Evolutionary conservation across 2,329 filamentous ascomycete genomes (phyloP).

Genomic region (Beauveria medogensis): DNA sequence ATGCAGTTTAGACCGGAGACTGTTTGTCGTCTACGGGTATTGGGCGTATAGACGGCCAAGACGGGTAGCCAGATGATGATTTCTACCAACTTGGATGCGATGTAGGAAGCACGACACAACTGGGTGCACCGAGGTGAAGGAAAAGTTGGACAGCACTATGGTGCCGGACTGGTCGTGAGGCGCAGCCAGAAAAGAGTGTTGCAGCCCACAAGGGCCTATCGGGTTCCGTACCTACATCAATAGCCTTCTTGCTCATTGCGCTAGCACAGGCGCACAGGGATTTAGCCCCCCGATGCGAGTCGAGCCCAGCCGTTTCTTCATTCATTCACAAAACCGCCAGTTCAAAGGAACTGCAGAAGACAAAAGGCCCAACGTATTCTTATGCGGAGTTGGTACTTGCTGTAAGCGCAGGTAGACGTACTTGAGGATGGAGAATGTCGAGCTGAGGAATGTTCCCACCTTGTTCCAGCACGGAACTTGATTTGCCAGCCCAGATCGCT

Average conservation of each 20-base stretch:
- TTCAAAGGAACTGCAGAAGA: too few relatives aligned
- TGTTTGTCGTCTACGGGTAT: not conserved
- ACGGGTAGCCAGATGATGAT: not conserved
- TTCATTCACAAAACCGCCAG: too few relatives aligned
- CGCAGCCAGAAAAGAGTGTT: not conserved
- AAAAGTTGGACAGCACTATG: not conserved
- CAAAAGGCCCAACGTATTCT: too few relatives aligned
- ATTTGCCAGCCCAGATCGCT: too few relatives aligned
- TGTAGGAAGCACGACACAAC: not conserved
- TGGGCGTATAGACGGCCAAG: not conserved
- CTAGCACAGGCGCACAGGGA: not conserved
- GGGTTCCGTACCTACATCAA: not conserved
- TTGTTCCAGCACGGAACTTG: too few relatives aligned
- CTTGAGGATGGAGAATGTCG: too few relatives aligned
- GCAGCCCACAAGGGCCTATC: not conserved
- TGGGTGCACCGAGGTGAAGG: not conserved
- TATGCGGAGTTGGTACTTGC: too few relatives aligned
- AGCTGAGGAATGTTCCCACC: too few relatives aligned
- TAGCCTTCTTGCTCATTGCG: not conserved
- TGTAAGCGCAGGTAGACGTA: too few relatives aligned
- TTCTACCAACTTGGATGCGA: not conserved
- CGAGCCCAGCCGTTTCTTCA: too few relatives aligned
- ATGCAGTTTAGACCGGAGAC: too few relatives aligned
- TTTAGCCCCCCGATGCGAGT: not conserved
- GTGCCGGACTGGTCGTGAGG: not conserved